Base-by-base conservation (phyloP, 148 eudicot genomes). In the Salicornia ramosissima region DNA sequence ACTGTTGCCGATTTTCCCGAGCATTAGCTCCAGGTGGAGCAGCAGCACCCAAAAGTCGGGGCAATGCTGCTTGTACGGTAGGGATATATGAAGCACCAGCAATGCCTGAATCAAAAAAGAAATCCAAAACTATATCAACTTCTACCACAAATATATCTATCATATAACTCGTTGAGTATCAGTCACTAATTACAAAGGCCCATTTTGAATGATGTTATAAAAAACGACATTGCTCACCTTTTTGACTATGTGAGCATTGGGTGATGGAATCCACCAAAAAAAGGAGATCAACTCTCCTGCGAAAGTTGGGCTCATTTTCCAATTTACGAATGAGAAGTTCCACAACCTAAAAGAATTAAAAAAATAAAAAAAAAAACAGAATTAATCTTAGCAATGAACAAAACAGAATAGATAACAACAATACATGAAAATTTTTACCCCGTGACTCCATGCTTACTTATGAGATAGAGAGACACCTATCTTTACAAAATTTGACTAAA, bases 241-340 rank as follows among this genome's bases (percentile, higher is more conserved):
- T 94, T 64, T 90, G 95, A 75, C 82, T 76, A 77, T 90, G 98
- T 39, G 98, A 94, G 65, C 96, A 86, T 74, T 94, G 98, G 28
- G 98, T 94, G 56, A 94, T 90, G 39, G 98, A 94, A 71, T 94
- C 98, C 80, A 94, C 97, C 54, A 94, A 83, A 74, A 94, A 94
- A 74, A 94, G 89, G 16, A 94, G 80, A 81, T 94, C 98, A 76
- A 94, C 92, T 88, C 78, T 87, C 43, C 93, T 95, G 72, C 87
- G 97, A 52, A 87, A 76, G 57, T 83, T 89, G 34, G 85, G 76
- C 82, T 94, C 98, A 58, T 55, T 86, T 78, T 88, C 92, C 85
- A 94, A 76, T 79, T 94, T 94, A 69, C 80, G 80, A 39, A 85
- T 82, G 68, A 94, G 96, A 65, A 94, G 85, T 74, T 94, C 98